Conservation (phyloP, 352 stramenopile species). For the Phytophthora tentaculata region DNA sequence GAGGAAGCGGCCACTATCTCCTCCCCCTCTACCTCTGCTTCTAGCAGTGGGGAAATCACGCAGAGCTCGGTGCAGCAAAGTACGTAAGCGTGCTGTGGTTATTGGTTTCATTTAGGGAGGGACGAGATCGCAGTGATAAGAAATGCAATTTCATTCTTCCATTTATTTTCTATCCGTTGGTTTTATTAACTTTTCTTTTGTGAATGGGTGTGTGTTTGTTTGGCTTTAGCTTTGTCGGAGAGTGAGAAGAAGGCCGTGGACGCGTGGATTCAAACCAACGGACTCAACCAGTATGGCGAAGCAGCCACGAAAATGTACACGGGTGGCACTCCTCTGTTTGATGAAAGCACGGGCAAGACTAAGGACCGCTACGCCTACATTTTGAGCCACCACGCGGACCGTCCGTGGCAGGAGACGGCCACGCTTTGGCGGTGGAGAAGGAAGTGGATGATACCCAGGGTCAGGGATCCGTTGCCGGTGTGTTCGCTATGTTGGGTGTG, state of each 20-base stretch:
- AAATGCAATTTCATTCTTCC: conserved; percentile 21
- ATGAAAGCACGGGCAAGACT: conserved; percentile 64
- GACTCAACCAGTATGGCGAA: conserved; percentile 73
- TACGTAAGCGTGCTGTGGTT: conserved; percentile 30
- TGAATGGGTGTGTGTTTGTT: background rate
- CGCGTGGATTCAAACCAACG: conserved; percentile 60
- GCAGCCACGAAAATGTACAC: conserved; percentile 60
- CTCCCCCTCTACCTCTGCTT: conserved; percentile 5
- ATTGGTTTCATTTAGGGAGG: conserved; percentile 12
- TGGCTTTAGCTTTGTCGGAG: conserved; percentile 29
- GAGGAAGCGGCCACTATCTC: conserved; percentile 4
- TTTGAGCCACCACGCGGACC: conserved; percentile 50
- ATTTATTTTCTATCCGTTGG: conserved; percentile 9
- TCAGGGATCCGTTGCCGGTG: conserved; percentile 33
- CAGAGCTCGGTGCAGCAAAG: conserved; percentile 18
- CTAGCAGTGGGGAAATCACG: conserved; percentile 4
- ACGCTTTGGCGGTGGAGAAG: conserved; percentile 18
- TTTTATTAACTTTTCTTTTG: conserved; percentile 23
- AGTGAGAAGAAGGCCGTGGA: conserved; percentile 63
- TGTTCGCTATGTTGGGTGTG: conserved; percentile 44
- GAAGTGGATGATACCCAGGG: conserved; percentile 20
- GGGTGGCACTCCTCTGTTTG: conserved; percentile 81
- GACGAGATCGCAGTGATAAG: conserved; percentile 15
- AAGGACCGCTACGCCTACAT: conserved; percentile 80
- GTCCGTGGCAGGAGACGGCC: conserved; percentile 56